Base-by-base conservation (phyloP, 176 grass and related monocot species). In the Hordeum marinum region DNA sequence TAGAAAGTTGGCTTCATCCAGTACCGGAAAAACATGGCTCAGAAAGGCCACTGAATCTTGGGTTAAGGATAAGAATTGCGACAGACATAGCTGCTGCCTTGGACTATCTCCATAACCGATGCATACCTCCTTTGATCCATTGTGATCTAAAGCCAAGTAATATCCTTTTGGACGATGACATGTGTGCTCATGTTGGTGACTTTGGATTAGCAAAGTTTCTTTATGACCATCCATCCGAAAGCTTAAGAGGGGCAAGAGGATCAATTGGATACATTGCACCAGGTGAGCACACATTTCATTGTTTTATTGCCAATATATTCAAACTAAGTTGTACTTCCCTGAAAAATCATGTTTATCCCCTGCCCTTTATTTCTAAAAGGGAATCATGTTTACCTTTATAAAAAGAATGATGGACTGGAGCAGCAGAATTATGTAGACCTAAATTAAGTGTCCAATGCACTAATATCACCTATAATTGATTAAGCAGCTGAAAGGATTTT, bases 191-290 rank as follows among this genome's bases (percentile, higher is more conserved):
- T 86, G 72, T 91, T 52, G 70, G 46, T 10, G 90, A 91, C 37
- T 91, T 91, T 21, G 85, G 90, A 61, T n/a, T 91, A 13, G 76
- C 81, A 17, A 81, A 71, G 17, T 91, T 82, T 66, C 17, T 80
- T 21, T 24, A 54, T 1, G 8, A 43, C 24, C 42, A 46, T 50
- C 42, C 71, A 74, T 48, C 71, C 3, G 25, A 4, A 71, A 48
- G 71, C 42, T 74, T 74, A 41, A 48, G 14, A 74, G 43, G 12
- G 55, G 17, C 27, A 9, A 67, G 75, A 85, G 73, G 72, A 57
- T 76, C 83, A 24, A 69, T 69, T 59, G 83, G 74, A 74, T 74
- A 74, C 71, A 74, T 50, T 85, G 83, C 83, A 55, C 83, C 83
- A 78, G 73, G 83, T 67, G 12, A 25, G 42, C 15, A 74, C 3